Evolutionary conservation across 257 asterid genomes (phyloP), one percentile per base, ranked within the genome.

Genomic region (Ballota nigra): DNA sequence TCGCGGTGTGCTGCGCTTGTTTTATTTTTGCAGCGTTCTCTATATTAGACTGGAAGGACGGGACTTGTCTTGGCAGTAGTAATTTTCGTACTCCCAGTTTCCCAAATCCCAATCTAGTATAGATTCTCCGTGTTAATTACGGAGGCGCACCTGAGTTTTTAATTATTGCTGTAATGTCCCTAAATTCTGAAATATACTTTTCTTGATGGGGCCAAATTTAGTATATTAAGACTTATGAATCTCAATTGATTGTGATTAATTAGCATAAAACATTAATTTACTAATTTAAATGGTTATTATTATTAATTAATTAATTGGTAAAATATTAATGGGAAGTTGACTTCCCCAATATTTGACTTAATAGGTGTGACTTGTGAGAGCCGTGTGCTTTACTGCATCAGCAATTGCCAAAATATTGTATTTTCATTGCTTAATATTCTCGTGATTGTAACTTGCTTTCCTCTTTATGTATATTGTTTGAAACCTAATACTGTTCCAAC

Each of bases 11-110:
- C 29, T 23, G 61, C 19, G 38, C 49, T 69, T 11, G 0, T 3
- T 9, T 6, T 1, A 18, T 33, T 6, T 61, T 80, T 78, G 73
- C 72, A 0, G 0, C 31, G 22, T 53, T 2, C 0, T 49, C 77
- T 69, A 8, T 34, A 28, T 29, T 34, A 4, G 11, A 5, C 1
- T 84, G 83, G 84, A 71, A 43, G 64, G 66, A 58, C 12, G 40
- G 24, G 18, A 40, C 0, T 31, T 56, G 70, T 41, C 28, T n/a
- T 70, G 88, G 79, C 68, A 38, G 28, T 55, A 75, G 81, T 24
- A 0, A 34, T 24, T 40, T 23, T 28, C 5, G 58, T 55, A 45
- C 20, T 45, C 20, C 3, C 22, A n/a, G n/a, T n/a, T 47, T 16
- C 22, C 3, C 9, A 47, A n/a, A 19, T 67, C 33, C 41, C 11